Percentiles rank a stretch among this genome's conserved stretches.
These are phyloP conservation scores for Helotiales sp. DNA, from an alignment of 2,329 filamentous ascomycete species.

Conservation along the genomic window DNA sequence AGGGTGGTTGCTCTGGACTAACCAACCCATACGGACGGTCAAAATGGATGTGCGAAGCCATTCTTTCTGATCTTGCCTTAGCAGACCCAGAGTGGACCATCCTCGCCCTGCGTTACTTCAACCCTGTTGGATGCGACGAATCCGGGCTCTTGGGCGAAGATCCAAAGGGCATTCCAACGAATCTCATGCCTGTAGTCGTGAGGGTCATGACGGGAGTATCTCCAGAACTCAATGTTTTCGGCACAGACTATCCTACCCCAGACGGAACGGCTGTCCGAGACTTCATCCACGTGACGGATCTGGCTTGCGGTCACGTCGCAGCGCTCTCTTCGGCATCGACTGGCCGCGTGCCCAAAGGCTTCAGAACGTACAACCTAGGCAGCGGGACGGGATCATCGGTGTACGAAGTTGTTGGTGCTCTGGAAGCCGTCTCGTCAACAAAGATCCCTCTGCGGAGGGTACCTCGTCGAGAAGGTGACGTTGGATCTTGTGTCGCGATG, in stretches of 20 bases:
- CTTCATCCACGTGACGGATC: constrained; percentile 68
- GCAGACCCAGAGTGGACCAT: constrained; percentile 66
- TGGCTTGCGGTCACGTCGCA: constrained; percentile 65
- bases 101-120: constrained; percentile 67
- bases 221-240: constrained; percentile 61
- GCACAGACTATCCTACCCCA: constrained; percentile 65
- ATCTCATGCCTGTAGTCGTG: constrained; percentile 66
- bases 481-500: constrained; percentile 49
- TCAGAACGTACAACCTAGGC: constrained; percentile 51
- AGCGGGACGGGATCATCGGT: constrained; percentile 51
- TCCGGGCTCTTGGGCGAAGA: constrained; percentile 67
- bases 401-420: constrained; percentile 47
- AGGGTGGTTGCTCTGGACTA: constrained; percentile 57
- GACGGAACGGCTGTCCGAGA: constrained; percentile 69
- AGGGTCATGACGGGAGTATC: constrained; percentile 62
- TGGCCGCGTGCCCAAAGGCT: constrained; percentile 45
- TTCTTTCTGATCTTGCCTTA: constrained; percentile 62
- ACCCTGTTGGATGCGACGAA: constrained; percentile 67
- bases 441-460: constrained; percentile 45
- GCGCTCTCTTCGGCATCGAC: constrained; percentile 51
- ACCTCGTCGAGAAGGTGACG: constrained; percentile 48
- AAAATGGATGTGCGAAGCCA: constrained; percentile 70
- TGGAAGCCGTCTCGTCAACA: constrained; percentile 43
- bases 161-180: constrained; percentile 64
- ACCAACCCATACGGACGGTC: constrained; percentile 69